A percentile compares a stretch with the other conserved stretches of the same genome.
phyloP scores from a whole-genome alignment of 1,139 yeast species.

The Suhomyces taliae region DNA sequence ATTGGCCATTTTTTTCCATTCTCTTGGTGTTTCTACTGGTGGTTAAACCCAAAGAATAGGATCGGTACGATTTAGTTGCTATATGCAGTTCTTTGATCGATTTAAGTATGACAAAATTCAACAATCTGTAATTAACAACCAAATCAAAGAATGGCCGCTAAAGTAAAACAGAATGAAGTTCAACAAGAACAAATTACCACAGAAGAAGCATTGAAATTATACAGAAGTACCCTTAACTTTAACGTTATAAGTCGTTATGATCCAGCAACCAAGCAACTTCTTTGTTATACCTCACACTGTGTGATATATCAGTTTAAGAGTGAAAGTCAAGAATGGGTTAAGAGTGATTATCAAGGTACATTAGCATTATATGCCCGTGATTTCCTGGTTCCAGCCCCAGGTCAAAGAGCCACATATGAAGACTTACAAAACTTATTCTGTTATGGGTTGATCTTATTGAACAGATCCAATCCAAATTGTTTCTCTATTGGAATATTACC shows the following conservation, averaged over 20 bases:
- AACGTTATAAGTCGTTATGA: constrained; percentile 85
- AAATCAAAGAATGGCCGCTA: constrained; percentile 5
- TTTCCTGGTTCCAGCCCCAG: constrained; percentile 28
- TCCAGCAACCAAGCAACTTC: constrained; percentile 70
- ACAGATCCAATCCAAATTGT: constrained; percentile 73
- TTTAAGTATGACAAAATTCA: neutral
- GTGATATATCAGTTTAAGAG: constrained; percentile 73
- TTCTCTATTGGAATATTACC: constrained; percentile 79
- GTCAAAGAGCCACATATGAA: constrained; percentile 25
- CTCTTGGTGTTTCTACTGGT: too few species aligned
- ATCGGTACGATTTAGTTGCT: neutral
- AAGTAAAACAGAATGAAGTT: constrained; percentile 7
- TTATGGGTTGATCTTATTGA: constrained; percentile 76
- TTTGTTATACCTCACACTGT: constrained; percentile 76
- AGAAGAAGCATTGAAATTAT: constrained; percentile 53
- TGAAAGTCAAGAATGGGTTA: constrained; percentile 72
- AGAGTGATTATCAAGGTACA: constrained; percentile 78
- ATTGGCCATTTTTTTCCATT: too few species aligned
- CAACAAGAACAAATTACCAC: constrained; percentile 20
- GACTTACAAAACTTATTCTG: constrained; percentile 58
- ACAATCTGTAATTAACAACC: neutral
- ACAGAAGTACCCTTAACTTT: constrained; percentile 69
- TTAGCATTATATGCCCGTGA: constrained; percentile 75
- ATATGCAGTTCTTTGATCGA: neutral
- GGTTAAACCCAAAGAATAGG: too few species aligned